Evolutionary conservation across 257 asterid species (phyloP).

Genomic region (Ligustrum vulgare): DNA sequence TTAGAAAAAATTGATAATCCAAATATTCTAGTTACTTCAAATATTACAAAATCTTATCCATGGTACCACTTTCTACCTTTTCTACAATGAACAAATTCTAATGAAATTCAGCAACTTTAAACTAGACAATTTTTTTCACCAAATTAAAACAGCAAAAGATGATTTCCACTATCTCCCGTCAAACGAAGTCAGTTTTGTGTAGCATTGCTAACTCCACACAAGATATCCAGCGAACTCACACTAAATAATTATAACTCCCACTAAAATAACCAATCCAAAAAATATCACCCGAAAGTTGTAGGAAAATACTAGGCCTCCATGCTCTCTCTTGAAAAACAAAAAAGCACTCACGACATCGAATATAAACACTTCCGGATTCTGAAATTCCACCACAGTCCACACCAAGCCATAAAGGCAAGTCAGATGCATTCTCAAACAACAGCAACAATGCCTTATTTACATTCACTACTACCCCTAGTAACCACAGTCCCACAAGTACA

Average conservation of each 20-base stretch:
- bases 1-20: neutral
- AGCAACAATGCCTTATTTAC: neutral
- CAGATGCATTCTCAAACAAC: too few relatives aligned
- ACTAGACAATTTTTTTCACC: too few relatives aligned
- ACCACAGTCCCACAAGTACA: slow-evolving; percentile 8
- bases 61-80: too few relatives aligned
- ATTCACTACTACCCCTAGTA: slow-evolving; percentile 8
- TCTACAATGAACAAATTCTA: too few relatives aligned
- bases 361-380: neutral
- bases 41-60: too few relatives aligned
- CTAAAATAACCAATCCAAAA: too few relatives aligned
- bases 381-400: neutral
- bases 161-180: neutral
- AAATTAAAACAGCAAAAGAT: neutral
- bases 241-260: too few relatives aligned
- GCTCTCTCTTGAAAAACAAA: neutral
- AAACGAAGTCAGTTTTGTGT: neutral
- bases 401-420: neutral
- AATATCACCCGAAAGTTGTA: too few relatives aligned
- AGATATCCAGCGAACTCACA: neutral
- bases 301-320: neutral
- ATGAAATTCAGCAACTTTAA: too few relatives aligned
- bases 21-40: neutral
- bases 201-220: neutral
- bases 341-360: slow-evolving; percentile 18